Conservation (phyloP, 768 basidiomycete species). For the Kwoniella europaea region DNA sequence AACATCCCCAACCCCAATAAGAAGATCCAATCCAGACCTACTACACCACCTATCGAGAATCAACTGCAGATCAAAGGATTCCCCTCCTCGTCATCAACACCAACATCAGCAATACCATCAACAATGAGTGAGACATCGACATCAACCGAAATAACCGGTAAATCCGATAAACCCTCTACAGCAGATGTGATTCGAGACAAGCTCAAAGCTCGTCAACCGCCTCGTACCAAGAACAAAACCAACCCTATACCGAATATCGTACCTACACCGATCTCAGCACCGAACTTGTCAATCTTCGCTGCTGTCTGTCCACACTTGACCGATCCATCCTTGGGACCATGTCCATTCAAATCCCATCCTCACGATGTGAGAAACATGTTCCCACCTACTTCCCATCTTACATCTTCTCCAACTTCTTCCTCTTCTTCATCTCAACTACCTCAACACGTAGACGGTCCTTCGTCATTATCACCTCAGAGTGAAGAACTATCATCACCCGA, state of each 20-base stretch:
- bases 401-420: slow-evolving; percentile 5
- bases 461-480: neutral
- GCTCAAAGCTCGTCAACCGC: slow-evolving; percentile 4
- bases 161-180: slow-evolving; percentile 1
- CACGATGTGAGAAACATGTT: slow-evolving; percentile 30
- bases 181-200: neutral
- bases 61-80: neutral
- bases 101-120: neutral
- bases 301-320: slow-evolving; percentile 21
- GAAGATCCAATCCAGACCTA: slow-evolving; percentile 2
- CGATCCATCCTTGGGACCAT: slow-evolving; percentile 25
- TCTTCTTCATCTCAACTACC: neutral
- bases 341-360: slow-evolving; percentile 31
- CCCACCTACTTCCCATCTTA: slow-evolving; percentile 24
- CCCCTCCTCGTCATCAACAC: neutral
- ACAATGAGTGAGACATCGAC: neutral
- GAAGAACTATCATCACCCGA: neutral
- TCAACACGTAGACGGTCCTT: neutral
- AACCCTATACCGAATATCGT: slow-evolving; percentile 3
- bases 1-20: neutral
- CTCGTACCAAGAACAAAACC: slow-evolving; percentile 1
- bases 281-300: slow-evolving; percentile 22
- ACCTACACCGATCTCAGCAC: slow-evolving; percentile 12
- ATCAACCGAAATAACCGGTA: neutral
- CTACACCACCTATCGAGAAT: neutral